These are phyloP conservation scores for Thermothelomyces thermophilus DNA, from an alignment of 2,329 filamentous ascomycete genomes.

Conservation along the genomic window DNA sequence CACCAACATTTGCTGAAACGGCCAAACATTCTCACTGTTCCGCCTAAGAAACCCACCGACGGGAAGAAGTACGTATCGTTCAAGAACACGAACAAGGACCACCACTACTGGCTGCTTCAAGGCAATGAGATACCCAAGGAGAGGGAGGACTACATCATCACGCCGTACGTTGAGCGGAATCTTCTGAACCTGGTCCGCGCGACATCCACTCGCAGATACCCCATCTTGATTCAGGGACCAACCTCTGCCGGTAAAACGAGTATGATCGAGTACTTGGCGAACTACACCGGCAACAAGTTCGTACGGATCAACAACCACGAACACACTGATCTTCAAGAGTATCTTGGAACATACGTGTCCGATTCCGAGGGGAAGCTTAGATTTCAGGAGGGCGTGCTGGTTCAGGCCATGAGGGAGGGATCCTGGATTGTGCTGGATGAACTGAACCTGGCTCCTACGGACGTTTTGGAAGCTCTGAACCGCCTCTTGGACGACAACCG, in stretches of 20 bases:
- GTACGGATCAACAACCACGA: constrained; percentile 99
- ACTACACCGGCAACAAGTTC: constrained; percentile 92
- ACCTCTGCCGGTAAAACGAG: constrained; percentile 98
- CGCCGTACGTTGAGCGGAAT: constrained; percentile 89
- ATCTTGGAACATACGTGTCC: constrained; percentile 89
- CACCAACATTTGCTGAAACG: constrained; percentile 66
- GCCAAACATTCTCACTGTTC: constrained; percentile 66
- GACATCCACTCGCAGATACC: constrained; percentile 84
- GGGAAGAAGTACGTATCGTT: constrained; percentile 75
- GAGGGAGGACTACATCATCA: constrained; percentile 90
- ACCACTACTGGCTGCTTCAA: constrained; percentile 85
- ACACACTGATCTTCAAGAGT: constrained; percentile 96
- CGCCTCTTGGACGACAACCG: constrained; percentile 92
- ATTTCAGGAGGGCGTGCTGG: constrained; percentile 90
- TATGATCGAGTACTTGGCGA: constrained; percentile 99
- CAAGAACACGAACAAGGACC: constrained; percentile 53
- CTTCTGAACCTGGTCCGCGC: constrained; percentile 90
- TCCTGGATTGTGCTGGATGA: constrained; percentile 99
- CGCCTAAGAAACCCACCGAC: constrained; percentile 70
- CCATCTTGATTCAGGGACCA: constrained; percentile 90
- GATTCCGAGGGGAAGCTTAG: constrained; percentile 73
- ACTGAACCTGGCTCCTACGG: constrained; percentile 90
- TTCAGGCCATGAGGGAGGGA: constrained; percentile 84
- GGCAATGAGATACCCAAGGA: constrained; percentile 61
- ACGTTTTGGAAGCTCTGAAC: constrained; percentile 94